Evolutionary conservation across 345 rosid genomes (phyloP), one percentile per base, ranked within the genome.

Genomic region (Salix caprea): DNA sequence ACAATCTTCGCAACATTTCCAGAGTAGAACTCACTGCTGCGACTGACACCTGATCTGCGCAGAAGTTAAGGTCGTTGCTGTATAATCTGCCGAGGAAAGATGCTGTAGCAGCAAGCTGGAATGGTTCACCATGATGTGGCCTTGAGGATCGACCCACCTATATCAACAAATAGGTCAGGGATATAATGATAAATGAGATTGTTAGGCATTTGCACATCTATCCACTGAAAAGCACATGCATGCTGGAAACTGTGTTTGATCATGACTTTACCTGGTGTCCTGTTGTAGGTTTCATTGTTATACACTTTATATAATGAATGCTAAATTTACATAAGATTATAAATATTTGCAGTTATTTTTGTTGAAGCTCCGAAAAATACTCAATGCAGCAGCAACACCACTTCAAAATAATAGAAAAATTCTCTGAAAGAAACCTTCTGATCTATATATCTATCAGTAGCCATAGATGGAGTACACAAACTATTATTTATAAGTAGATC

Each of bases 21-120:
- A 79, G 72, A 84, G 74, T 84, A 83, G 19, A 78, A 78, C 48
- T 66, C 73, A n/a, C 40, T 37, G 28, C 61, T 67, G 69, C 90
- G 89, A 78, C 52, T 80, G 44, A 79, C 77, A 42, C 90, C 90
- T 0, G 86, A 79, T 48, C 76, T 82, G 2, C 50, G 73, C 58
- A 83, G 72, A 40, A 89, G 85, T 66, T 68, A 66, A 88, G 89
- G 78, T 88, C 88, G 85, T 91, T 91, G 15, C 84, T 79, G 79
- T 88, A 89, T 60, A 91, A 74, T 81, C 85, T 91, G 74, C 85
- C 78, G 10, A 89, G 85, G 66, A 89, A 91, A 66, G 92, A 84
- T 64, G 92, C 87, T 1, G 84, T 83, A 56, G 91, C 91, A 26
- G 90, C 90, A 71, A 79, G 82, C 77, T 89, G 85, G 77, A 91